These are phyloP conservation scores for Fraxinus anomala DNA, from an alignment of 257 asterid genomes.

Conservation along the genomic window DNA sequence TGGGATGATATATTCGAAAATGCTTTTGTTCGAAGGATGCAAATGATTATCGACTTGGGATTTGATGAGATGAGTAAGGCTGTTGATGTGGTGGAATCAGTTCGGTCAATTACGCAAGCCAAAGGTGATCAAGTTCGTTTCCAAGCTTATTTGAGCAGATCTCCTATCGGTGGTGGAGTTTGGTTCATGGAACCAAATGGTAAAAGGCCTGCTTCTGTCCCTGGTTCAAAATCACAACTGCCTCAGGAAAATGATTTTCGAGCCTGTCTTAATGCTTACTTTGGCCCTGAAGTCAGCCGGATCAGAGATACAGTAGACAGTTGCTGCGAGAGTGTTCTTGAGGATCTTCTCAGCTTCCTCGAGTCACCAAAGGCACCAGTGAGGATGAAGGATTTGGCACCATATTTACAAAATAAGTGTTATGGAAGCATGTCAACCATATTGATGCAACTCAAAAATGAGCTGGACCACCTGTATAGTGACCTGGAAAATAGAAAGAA, in stretches of 20 bases:
- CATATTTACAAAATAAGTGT: slow-evolving; percentile 79
- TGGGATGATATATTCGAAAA: slow-evolving; percentile 98
- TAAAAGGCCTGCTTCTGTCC: slow-evolving; percentile 49
- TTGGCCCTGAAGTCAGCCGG: slow-evolving; percentile 89
- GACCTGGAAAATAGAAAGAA: slow-evolving; percentile 54
- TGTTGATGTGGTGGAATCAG: slow-evolving; percentile 71
- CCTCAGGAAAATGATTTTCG: slow-evolving; percentile 68
- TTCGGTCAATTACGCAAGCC: slow-evolving; percentile 52
- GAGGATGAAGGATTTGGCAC: slow-evolving; percentile 83
- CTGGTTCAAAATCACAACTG: slow-evolving; percentile 58
- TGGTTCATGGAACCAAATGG: slow-evolving; percentile 83
- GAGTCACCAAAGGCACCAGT: slow-evolving; percentile 85
- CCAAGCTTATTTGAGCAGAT: slow-evolving; percentile 57
- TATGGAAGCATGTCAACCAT: slow-evolving; percentile 70
- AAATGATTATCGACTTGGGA: slow-evolving; percentile 64
- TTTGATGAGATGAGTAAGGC: slow-evolving; percentile 66
- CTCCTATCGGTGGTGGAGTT: slow-evolving; percentile 72
- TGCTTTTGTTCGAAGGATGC: slow-evolving; percentile 93
- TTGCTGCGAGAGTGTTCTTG: slow-evolving; percentile 75
- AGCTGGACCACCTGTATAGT: slow-evolving; percentile 62
- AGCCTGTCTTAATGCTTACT: slow-evolving; percentile 74
- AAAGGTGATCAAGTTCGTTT: slow-evolving; percentile 55
- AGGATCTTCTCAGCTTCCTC: slow-evolving; percentile 80
- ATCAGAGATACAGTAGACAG: slow-evolving; percentile 86
- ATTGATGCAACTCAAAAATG: slow-evolving; percentile 63